Evolutionary conservation across 352 stramenopile species (phyloP), one percentile per base, ranked within the genome.

Genomic region (Phytophthora macrochlamydospora): DNA sequence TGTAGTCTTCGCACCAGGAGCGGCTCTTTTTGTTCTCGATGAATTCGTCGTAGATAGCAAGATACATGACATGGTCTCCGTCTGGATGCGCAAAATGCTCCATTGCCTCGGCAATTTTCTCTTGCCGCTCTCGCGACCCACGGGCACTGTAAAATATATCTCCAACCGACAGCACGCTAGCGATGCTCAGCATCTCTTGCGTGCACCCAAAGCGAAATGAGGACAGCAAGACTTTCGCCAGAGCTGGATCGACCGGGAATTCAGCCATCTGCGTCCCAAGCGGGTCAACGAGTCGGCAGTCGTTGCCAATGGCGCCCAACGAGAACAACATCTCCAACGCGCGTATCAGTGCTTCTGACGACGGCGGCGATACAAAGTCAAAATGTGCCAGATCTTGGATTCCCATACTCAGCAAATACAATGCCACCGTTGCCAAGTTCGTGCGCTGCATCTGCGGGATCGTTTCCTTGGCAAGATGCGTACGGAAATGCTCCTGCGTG

Each of bases 181-280:
- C 97, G 49, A 99, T 94, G 51, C 91, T 98, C 28, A 99, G 76
- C 14, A 99, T 89, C 79, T 99, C 94, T 1, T 82, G 81, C 1
- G 91, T 97, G 73, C 97, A 99, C 1, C 69, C 55, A 42, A 85
- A 91, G 29, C 73, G 57, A 37, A 90, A 79, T 0, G 87, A 92
- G n/a, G 81, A 68, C 0, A 93, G 52, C 33, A 95, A 62, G 29
- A 89, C 82, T 45, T 87, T 92, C 2, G 85, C 86, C 29, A 95
- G 59, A 32, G 89, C 84, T 32, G 97, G 97, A 42, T 98, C 97
- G 14, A 99, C 77, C 4, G 98, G 98, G 71, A 99, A 99, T 63
- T 99, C 94, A 42, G 87, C 90, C 95, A 99, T 99, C 37, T 97
- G 89, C 9, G 91, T 81, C 7, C 98, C 97, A 31, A 99, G 74